Evolutionary conservation across 2,329 filamentous ascomycete genomes (phyloP), one percentile per base, ranked within the genome.

Genomic region (Ophiostoma himal-ulmi): DNA sequence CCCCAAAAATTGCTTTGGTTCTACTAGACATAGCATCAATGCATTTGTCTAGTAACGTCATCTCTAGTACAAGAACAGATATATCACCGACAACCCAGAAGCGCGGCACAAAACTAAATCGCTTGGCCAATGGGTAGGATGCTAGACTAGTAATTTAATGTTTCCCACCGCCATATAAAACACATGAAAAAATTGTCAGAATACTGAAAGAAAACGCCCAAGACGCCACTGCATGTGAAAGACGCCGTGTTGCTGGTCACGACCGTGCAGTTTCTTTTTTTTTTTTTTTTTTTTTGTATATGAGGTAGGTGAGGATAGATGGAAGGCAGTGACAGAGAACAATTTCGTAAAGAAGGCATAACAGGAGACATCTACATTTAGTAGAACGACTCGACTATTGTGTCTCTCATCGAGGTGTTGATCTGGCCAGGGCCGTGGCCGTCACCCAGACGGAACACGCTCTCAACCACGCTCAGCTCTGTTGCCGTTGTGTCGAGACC

Each of bases 301-400:
- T 68, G 20, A 20, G 17, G 6, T 64, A 57, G 22, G 14, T 44
- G 26, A 26, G 30, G 26, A 30, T 7, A 64, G 57, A 3, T 5
- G 26, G 20, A 30, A 60, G 5, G 34, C 1, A 60, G n/a, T 11
- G 48, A 54, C 20, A 54, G 48, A 54, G 48, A n/a, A 30, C 30
- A 4, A 30, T 30, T 30, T 30, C 30, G 30, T 30, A 30, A 30
- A 30, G 4, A 30, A 30, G 30, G 22, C 57, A 34, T 4, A 62
- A n/a, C 57, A 13, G 11, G 57, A 64, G 34, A 14, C 34, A 20
- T 64, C 39, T 14, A 26, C 11, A 44, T 76, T 85, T 86, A 99
- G 84, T 99, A 99, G 83, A 98, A 99, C 77, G 92, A 96, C 85
- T 99, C 95, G 73, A 99, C 95, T 88, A 99, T 96, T 75, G 93